These are phyloP conservation scores for Grigorovia yakushimaensis DNA, from an alignment of 805 yeast species.

Conservation along the genomic window DNA sequence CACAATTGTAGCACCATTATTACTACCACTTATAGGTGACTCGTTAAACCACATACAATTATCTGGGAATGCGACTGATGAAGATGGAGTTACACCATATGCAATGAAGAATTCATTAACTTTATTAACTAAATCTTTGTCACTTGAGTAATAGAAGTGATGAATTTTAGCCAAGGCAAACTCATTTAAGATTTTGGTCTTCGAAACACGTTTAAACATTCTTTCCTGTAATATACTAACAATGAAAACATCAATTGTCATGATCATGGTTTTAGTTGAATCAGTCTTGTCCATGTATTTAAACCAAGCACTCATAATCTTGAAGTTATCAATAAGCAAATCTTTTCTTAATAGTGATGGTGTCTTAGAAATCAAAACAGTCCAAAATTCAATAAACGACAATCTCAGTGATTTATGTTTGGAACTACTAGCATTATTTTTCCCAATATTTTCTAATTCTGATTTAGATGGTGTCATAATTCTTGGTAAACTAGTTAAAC, in stretches of 20 bases:
- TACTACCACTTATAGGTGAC: constrained; percentile 14
- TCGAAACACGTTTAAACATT: constrained; percentile 54
- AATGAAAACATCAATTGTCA: constrained; percentile 40
- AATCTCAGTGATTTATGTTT: constrained; percentile 40
- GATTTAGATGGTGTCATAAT: constrained; percentile 44
- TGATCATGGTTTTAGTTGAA: constrained; percentile 31
- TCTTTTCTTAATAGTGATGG: constrained; percentile 55
- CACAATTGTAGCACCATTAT: constrained; percentile 28
- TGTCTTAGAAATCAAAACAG: constrained; percentile 39
- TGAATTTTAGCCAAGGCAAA: constrained; percentile 53
- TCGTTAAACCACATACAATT: constrained; percentile 43
- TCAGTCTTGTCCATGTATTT: constrained; percentile 52
- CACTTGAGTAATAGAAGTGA: constrained; percentile 37
- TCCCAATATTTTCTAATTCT: constrained; percentile 33
- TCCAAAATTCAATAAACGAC: constrained; percentile 53
- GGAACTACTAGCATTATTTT: constrained; percentile 27
- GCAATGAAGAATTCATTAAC: constrained; percentile 40
- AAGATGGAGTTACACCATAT: constrained; percentile 39
- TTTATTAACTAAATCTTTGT: constrained; percentile 29
- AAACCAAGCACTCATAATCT: constrained; percentile 57
- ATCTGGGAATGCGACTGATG: constrained; percentile 38
- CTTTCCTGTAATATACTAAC: constrained; percentile 47
- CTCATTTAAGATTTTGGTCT: constrained; percentile 71
- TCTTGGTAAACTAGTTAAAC: constrained; percentile 51
- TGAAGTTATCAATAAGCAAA: constrained; percentile 44